Base-by-base conservation (phyloP, 257 asterid species). In the Solanum paucissectum region DNA sequence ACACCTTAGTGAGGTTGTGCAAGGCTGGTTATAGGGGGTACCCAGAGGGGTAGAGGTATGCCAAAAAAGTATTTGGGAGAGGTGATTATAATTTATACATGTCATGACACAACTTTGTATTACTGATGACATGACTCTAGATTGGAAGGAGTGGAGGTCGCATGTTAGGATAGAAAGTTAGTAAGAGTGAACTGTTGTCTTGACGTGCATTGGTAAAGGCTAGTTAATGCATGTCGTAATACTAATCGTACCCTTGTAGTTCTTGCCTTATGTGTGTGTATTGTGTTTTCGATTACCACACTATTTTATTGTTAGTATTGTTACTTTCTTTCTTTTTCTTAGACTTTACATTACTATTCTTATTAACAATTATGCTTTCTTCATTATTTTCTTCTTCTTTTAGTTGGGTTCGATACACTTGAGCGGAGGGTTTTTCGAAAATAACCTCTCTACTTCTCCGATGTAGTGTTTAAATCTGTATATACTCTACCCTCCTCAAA, bases 201-300 rank as follows among this genome's bases (percentile, higher is more conserved):
- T 55, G 64, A 18, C 2, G 25, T 55, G 64, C 0, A 0, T 55
- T 0, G n/a, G 1, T 55, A 18, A 0, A 55, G n/a, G 1, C 0
- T 55, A 1, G 64, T 55, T 55, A 18, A n/a, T 55, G 25, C 1
- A 0, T 55, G 1, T 55, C 5, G 64, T 18, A 18, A n/a, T 55
- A 55, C n/a, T 55, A 20, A 21, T 55, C 4, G 5, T 20, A 7
- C 10, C 64, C 64, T 20, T 55, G 4, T 55, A 55, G 4, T 18
- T 55, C 64, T 55, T 18, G 2, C 5, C 10, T 18, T 55, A 7
- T 55, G 25, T 18, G 32, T 55, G 64, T 18, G 11, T 18, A 18
- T 18, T 18, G 64, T 55, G n/a, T 55, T 55, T 55, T 55, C 3
- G 2, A 55, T 55, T 55, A 55, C 0, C n/a, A 18, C 64, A 2